Evolutionary conservation across 2,329 filamentous ascomycete genomes (phyloP).

Genomic region (Alternaria brassicae): DNA sequence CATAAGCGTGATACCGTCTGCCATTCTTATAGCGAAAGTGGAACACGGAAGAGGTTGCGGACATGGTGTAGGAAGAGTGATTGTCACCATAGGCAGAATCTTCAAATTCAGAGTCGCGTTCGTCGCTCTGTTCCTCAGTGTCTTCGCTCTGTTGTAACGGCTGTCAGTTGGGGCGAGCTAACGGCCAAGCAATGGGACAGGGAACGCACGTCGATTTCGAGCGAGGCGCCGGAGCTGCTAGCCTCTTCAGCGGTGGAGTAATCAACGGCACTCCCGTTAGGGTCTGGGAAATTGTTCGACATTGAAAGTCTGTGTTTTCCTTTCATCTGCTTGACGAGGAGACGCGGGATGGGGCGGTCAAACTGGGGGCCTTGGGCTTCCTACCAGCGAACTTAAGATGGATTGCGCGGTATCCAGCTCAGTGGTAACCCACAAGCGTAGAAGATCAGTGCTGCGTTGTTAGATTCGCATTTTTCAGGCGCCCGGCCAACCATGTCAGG

Average conservation of each 20-base stretch:
- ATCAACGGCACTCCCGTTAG: constrained; percentile 3
- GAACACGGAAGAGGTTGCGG: constrained; percentile 40
- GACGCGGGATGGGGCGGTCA: neutral
- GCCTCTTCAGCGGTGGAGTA: constrained; percentile 22
- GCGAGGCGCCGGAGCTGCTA: constrained; percentile 34
- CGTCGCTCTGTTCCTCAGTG: constrained; percentile 28
- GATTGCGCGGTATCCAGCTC: constrained; percentile 7
- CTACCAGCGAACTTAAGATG: constrained; percentile 10
- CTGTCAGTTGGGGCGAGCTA: constrained; percentile 20
- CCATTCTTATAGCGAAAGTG: constrained; percentile 43
- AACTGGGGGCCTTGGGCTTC: neutral
- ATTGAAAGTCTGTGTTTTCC: constrained; percentile 7
- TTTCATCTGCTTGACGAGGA: too few relatives aligned
- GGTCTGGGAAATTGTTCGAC: constrained; percentile 1
- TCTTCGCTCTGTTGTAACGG: constrained; percentile 10
- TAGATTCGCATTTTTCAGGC: constrained; percentile 10
- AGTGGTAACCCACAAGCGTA: constrained; percentile 15
- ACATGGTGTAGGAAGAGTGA: constrained; percentile 35
- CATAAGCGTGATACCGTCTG: constrained; percentile 42
- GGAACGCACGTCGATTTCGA: constrained; percentile 38
- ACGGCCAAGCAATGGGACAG: constrained; percentile 10
- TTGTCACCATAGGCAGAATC: constrained; percentile 21
- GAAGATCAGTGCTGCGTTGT: constrained; percentile 15
- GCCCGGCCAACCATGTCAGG: constrained; percentile 17
- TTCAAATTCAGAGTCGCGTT: constrained; percentile 39